Evolutionary conservation across 176 grass and related monocot genomes (phyloP), one percentile per base, ranked within the genome.

Genomic region (Zizania latifolia): DNA sequence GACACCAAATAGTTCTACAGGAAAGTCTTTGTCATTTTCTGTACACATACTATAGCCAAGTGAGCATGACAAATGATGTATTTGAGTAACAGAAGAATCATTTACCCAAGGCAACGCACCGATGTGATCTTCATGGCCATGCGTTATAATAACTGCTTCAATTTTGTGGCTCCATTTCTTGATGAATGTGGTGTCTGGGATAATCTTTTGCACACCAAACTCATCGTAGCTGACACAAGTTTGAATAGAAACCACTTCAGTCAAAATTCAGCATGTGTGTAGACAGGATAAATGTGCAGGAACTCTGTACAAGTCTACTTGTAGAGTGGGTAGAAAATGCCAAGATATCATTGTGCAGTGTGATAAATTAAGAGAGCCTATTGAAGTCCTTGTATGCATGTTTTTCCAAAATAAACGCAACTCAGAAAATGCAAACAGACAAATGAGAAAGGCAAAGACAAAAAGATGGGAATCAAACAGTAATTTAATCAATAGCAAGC

Each of bases 71-170:
- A 32, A 64, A 69, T 74, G 43, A 28, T 43, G 23, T 61, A 58
- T n/a, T n/a, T 12, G 38, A 89, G 80, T 41, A 89, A 78, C 27
- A 88, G 71, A 54, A 79, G 75, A 82, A 93, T 62, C 81, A 78
- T 90, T 94, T 94, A 99, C 95, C 95, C 91, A 99, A 80, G 95
- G 95, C 89, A 99, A 94, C 62, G 95, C 95, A 86, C 95, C 95
- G 21, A 99, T 99, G 82, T 99, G 95, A 83, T 99, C 95, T 78
- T 99, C 95, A 21, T 99, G 95, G 32, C 95, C 95, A 86, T 99
- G 95, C 6, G 91, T 99, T 86, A 99, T 94, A 76, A 99, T 86
- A 68, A 99, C 89, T 77, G 95, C 95, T 94, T 99, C 95, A 71
- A 99, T 99, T 82, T 99, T 99, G 76, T 99, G 91, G 62, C 86